Base-by-base conservation (phyloP, 2,329 filamentous ascomycete species). In the Phaeosphaeria sp. region DNA sequence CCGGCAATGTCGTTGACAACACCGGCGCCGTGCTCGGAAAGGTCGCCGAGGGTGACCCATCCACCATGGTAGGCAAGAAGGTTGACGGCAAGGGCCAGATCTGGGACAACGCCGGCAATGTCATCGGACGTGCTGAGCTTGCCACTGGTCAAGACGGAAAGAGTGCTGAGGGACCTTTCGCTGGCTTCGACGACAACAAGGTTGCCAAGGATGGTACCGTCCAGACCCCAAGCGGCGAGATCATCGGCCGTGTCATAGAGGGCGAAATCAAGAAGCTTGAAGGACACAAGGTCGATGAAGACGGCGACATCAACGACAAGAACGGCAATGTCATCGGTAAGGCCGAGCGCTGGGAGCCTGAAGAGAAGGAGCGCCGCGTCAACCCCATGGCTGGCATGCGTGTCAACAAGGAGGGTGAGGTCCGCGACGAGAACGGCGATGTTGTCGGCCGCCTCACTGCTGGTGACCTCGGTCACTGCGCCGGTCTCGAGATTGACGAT, bases 1-100 rank as follows among this genome's bases (percentile, higher is more conserved):
- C 79, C 39, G 86, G 86, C 52, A 87, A 88, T 51, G 81, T 88
- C 20, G 85, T 88, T 47, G 85, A 89, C 66, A 78, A 81, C 56
- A 82, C 82, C 56, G 86, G 86, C n/a, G 80, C 80, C 25, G 83
- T 87, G 67, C 79, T 85, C 52, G 86, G 86, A 43, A 84, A 83
- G 49, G 81, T 88, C 53, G 75, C 79, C 54, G 84, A 86, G 55
- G 86, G 86, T 41, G 85, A 88, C 57, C 77, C 82, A 44, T 79
- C 81, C 63, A 81, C 80, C 57, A 79, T 89, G 66, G 79, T 86
- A 49, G 86, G 86, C 61, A 83, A 84, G 74, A 88, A 86, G 79
- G 85, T 87, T 48, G 86, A 88, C 58, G 84, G 84, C 50, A 74
- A 87, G 73, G 86, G 86, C 46, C 85, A 88, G 70, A 85, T 88